A percentile compares a stretch with the other conserved stretches of the same genome.
phyloP scores from a whole-genome alignment of 1,284 basidiomycete genomes.

The Marasmius fiardii region DNA sequence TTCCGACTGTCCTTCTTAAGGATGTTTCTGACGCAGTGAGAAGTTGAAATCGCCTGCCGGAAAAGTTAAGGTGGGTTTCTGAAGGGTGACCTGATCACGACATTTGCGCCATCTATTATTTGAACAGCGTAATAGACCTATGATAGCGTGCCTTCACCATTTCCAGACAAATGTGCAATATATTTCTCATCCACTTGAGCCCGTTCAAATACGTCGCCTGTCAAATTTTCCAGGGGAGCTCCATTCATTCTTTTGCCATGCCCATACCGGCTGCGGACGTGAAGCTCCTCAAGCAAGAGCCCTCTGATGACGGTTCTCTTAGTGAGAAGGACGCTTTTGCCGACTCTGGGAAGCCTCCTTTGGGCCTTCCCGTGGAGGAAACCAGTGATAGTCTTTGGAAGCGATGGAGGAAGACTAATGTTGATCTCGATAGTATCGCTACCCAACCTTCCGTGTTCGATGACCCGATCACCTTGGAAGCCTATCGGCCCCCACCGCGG shows the following conservation, averaged over 20 bases:
- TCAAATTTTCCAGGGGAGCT: background rate
- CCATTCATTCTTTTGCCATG: constrained; percentile 17
- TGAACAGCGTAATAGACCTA: constrained; percentile 10
- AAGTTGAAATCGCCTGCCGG: background rate
- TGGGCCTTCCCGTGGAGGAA: constrained; percentile 24
- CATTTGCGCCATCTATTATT: constrained; percentile 10
- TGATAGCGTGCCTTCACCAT: background rate
- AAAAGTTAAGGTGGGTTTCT: background rate
- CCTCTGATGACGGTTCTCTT: background rate
- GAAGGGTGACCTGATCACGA: background rate
- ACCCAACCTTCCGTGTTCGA: constrained; percentile 62
- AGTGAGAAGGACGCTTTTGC: constrained; percentile 5
- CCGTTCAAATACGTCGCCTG: background rate
- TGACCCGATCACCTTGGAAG: constrained; percentile 47
- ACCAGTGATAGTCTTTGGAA: constrained; percentile 22
- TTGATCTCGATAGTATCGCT: constrained; percentile 46
- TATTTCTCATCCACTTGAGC: background rate
- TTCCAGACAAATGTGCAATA: constrained; percentile 6
- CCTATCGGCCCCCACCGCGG: constrained; percentile 50
- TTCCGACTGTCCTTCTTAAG: background rate
- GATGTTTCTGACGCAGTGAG: background rate
- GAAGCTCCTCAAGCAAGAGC: background rate
- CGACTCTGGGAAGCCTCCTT: constrained; percentile 25
- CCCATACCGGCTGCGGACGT: constrained; percentile 17
- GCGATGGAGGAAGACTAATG: constrained; percentile 17